Base-by-base conservation (phyloP, 2,329 filamentous ascomycete species). In the Knufia petricola region DNA sequence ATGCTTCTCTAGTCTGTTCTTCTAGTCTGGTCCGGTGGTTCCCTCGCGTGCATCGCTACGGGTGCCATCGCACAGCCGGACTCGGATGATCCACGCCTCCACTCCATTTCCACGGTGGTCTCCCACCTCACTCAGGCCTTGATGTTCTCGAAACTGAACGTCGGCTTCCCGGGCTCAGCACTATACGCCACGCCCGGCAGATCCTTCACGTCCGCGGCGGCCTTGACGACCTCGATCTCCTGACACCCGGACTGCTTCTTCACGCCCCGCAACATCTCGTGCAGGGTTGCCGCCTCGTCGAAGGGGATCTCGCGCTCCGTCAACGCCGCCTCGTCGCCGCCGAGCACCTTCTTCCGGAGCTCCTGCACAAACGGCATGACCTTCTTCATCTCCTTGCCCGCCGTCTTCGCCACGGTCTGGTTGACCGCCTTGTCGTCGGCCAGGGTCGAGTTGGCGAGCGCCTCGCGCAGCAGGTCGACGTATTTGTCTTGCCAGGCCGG, bases 291-390 rank as follows among this genome's bases (percentile, higher is more conserved):
- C 41, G 81, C 73, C 73, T 98, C 92, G 60, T 95, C 83, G 65
- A 96, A 98, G 1, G 79, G 76, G 53, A 98, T 73, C 68, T 90
- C 87, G 56, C 88, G 78, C 63, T 90, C 81, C 61, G 96, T 82
- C 8, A 95, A 87, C 1, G 69, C 73, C 20, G 77, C 72, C 1
- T 79, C 70, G 12, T 73, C 69, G 67, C 90, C 80, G 43, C 75
- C 74, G 31, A 64, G 63, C 50, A 87, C 74, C 46, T 86, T 80
- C 66, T 79, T 85, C 82, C 95, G 95, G 52, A 96, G 72, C 4
- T 66, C 70, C 70, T 96, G 89, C 43, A 95, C 82, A 62, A 95
- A 96, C 0, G 92, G 92, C 90, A 96, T 96, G 2, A 88, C 90
- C 71, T 94, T 92, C 79, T 96, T 98, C 77, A 88, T 87, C 69